Conservation (phyloP, 108 stramenopile species). For the Aureococcus anophagefferens region DNA sequence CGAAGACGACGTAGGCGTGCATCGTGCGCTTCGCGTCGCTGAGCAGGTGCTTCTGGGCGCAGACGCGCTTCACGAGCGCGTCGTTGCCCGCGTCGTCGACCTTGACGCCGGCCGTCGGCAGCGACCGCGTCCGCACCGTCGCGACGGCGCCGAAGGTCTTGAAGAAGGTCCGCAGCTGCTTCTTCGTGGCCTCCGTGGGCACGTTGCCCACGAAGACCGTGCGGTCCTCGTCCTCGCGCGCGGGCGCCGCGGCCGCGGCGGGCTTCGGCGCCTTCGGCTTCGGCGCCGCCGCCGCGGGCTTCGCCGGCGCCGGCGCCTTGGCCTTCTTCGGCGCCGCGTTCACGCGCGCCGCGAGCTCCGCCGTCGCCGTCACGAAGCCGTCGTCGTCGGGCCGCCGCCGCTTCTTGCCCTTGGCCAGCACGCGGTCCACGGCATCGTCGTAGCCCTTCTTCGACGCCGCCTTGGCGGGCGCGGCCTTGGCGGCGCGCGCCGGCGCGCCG, state of each 20-base stretch:
- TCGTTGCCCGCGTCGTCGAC: not conserved
- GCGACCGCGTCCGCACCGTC: not conserved
- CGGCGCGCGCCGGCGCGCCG: too few species aligned
- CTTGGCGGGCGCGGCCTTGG: too few species aligned
- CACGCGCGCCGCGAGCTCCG: too few species aligned
- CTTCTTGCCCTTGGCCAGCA: not conserved
- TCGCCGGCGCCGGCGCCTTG: too few species aligned
- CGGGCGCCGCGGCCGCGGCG: too few species aligned
- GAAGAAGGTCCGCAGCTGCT: not conserved
- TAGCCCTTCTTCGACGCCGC: too few species aligned
- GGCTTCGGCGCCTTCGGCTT: too few species aligned
- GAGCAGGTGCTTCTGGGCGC: not conserved
- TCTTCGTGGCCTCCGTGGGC: not conserved
- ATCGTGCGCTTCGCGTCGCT: not conserved
- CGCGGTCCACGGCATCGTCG: not conserved
- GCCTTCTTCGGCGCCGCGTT: too few species aligned
- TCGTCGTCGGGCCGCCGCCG: too few species aligned
- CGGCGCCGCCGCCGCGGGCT: too few species aligned
- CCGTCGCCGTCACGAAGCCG: too few species aligned
- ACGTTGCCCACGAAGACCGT: not conserved
- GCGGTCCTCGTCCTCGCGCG: not conserved
- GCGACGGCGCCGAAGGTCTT: not conserved
- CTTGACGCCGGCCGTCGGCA: not conserved
- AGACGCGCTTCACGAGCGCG: not conserved
- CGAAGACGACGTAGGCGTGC: not conserved